Evolutionary conservation across 2,329 filamentous ascomycete species (phyloP).

Genomic region (Ceratocystiopsis brevicomis): DNA sequence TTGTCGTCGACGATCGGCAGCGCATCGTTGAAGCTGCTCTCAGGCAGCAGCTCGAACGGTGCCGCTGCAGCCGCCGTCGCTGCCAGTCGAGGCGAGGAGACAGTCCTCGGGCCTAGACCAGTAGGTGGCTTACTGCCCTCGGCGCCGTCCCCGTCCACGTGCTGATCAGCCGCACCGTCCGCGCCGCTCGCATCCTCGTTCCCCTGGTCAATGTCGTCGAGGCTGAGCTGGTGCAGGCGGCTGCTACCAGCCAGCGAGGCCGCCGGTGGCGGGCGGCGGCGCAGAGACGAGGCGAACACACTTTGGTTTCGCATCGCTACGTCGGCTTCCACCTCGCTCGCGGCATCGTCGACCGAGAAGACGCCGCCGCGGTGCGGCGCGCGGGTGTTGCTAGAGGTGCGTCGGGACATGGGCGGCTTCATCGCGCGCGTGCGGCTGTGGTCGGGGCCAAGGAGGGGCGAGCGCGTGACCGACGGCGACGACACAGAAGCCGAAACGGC

Average conservation of each 20-base stretch:
- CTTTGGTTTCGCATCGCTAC: conserved; percentile 27
- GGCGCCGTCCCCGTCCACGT: too few species aligned
- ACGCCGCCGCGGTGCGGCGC: conserved; percentile 65
- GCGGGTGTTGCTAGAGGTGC: conserved; percentile 51
- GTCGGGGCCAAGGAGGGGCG: conserved; percentile 27
- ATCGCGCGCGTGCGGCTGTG: conserved; percentile 35
- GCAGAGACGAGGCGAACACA: conserved; percentile 7
- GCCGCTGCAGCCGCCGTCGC: not conserved
- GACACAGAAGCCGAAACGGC: too few species aligned
- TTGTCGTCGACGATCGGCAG: not conserved
- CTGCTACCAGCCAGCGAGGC: not conserved
- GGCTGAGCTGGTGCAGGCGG: conserved; percentile 13
- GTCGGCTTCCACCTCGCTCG: conserved; percentile 60
- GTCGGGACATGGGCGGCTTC: conserved; percentile 56
- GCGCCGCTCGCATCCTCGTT: conserved; percentile 9
- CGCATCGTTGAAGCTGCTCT: not conserved
- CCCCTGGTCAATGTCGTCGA: conserved; percentile 8
- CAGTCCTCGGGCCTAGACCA: not conserved
- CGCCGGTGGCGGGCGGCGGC: not conserved
- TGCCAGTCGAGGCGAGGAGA: too few species aligned
- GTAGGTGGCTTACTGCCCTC: conserved; percentile 3
- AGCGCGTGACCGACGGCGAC: conserved; percentile 17
- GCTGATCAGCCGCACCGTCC: too few species aligned
- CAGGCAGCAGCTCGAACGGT: not conserved
- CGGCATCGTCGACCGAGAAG: conserved; percentile 82